Evolutionary conservation across 345 rosid genomes (phyloP).

Genomic region (Raphanus sativus): DNA sequence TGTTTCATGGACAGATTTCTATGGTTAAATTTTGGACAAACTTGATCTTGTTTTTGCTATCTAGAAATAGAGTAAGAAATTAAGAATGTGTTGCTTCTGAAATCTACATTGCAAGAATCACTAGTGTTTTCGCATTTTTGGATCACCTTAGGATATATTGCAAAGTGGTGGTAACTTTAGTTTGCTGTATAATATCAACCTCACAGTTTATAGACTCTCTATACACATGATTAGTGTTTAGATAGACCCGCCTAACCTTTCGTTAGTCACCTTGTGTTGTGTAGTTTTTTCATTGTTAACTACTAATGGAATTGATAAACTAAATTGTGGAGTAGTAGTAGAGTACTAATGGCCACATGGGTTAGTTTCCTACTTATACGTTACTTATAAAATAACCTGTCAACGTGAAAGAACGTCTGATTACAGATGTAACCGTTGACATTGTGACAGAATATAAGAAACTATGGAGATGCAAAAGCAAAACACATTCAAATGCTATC

Average conservation of each 20-base stretch:
- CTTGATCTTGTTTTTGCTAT: neutral
- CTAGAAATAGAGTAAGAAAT: neutral
- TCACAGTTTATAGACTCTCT: neutral
- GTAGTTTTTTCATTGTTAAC: neutral
- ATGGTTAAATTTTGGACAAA: conserved; percentile 29
- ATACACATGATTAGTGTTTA: neutral
- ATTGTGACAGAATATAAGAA: neutral
- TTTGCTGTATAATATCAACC: neutral
- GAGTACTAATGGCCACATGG: neutral
- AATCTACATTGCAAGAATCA: neutral
- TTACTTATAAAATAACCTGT: neutral
- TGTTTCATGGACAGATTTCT: conserved; percentile 36
- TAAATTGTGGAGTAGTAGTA: neutral
- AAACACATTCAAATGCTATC: neutral
- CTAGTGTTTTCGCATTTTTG: neutral
- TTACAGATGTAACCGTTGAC: neutral
- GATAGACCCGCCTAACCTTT: neutral
- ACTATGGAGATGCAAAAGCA: neutral
- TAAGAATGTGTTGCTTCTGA: neutral
- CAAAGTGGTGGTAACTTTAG: neutral
- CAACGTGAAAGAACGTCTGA: neutral
- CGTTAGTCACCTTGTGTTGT: neutral
- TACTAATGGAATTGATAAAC: neutral
- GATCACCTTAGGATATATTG: neutral
- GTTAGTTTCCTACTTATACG: neutral